A percentile compares a stretch with the other conserved stretches of the same genome.
Conservation (phyloP, 352 stramenopile genomes). For the Globisporangium echinulatum region DNA sequence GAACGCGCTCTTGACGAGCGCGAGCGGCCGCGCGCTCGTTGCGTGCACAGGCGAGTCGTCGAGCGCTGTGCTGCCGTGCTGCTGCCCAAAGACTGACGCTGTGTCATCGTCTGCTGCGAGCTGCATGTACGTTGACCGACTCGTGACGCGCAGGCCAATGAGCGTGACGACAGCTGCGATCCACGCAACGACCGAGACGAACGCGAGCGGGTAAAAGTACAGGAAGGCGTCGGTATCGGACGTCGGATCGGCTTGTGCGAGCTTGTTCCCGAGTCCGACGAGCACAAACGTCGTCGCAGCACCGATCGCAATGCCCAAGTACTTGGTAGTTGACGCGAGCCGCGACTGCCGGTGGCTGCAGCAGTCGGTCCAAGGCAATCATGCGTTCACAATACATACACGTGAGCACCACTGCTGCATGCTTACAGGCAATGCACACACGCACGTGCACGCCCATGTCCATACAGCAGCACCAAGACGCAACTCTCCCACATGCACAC, state of each 20-base stretch:
- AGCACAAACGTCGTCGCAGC: constrained; percentile 44
- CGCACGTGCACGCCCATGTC: background rate
- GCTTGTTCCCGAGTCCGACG: constrained; percentile 36
- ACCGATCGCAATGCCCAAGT: constrained; percentile 54
- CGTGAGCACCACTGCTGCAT: background rate
- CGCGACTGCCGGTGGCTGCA: constrained; percentile 56
- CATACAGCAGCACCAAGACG: background rate
- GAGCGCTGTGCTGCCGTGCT: constrained; percentile 22
- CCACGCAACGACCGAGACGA: constrained; percentile 68
- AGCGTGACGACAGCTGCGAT: constrained; percentile 63
- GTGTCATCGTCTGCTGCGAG: constrained; percentile 50
- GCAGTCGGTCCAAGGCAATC: background rate
- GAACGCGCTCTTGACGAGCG: constrained; percentile 60
- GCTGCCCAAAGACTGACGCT: constrained; percentile 27
- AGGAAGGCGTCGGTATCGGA: constrained; percentile 40
- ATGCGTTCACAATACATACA: background rate
- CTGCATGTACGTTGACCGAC: constrained; percentile 57
- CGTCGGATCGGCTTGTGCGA: constrained; percentile 32
- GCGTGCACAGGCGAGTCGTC: constrained; percentile 22
- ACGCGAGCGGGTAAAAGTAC: constrained; percentile 75
- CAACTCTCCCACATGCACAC: background rate
- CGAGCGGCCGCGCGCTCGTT: constrained; percentile 25
- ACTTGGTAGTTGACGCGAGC: constrained; percentile 54
- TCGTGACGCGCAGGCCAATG: constrained; percentile 52
- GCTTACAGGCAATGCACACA: background rate